A percentile compares a stretch with the other conserved stretches of the same genome.
Conservation (phyloP, 2,329 filamentous ascomycete genomes). For the Cercospora sojina region DNA sequence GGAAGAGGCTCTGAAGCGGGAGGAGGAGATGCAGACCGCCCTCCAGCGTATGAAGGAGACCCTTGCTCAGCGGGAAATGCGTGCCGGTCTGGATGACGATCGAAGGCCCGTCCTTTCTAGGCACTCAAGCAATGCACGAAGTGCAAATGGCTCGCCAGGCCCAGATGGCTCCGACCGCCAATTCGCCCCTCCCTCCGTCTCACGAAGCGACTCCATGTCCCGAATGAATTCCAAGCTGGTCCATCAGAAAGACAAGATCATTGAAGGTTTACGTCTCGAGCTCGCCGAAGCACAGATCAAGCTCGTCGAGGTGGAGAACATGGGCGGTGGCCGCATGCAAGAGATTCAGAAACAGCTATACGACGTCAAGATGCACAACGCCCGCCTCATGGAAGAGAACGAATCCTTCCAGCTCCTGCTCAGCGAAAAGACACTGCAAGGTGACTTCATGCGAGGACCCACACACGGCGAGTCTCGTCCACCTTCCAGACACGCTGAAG, state of each 20-base stretch:
- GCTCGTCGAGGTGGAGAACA: conserved; percentile 88
- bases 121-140: conserved; percentile 32
- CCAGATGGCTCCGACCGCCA: conserved; percentile 58
- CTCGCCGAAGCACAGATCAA: conserved; percentile 95
- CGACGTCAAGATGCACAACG: conserved; percentile 93
- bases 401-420: conserved; percentile 96
- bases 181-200: conserved; percentile 78
- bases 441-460: conserved; percentile 58
- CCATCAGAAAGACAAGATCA: conserved; percentile 93
- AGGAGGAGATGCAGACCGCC: conserved; percentile 86
- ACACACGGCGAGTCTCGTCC: conserved; percentile 55
- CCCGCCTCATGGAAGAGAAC: conserved; percentile 95
- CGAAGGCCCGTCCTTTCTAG: conserved; percentile 52
- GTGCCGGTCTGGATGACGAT: conserved; percentile 52
- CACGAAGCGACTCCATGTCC: conserved; percentile 72
- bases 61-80: conserved; percentile 70
- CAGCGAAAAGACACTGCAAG: conserved; percentile 91
- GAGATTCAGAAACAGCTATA: conserved; percentile 89
- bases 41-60: conserved; percentile 92
- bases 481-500: conserved; percentile 38
- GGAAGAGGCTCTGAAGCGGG: conserved; percentile 77
- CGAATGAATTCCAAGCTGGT: conserved; percentile 79
- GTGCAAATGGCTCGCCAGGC: conserved; percentile 55
- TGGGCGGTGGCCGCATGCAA: conserved; percentile 80
- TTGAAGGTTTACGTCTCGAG: conserved; percentile 87